phyloP scores from a whole-genome alignment of 495 filamentous ascomycete species.

The Neurospora tetraspora region DNA sequence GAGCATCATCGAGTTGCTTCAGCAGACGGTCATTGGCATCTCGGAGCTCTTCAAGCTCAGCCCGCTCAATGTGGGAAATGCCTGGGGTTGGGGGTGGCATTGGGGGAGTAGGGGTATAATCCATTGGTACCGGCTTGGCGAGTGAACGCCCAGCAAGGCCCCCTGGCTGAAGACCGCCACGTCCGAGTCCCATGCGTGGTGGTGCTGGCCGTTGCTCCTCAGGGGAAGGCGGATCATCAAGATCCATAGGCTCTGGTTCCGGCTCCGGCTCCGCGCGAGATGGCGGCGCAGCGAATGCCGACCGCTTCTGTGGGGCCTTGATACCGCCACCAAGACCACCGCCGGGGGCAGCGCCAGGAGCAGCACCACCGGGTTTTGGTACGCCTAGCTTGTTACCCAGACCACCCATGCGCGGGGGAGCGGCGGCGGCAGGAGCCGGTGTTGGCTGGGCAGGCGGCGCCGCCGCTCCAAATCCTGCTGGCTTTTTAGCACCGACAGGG shows the following conservation, averaged over 20 bases:
- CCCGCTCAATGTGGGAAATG: conserved; percentile 64
- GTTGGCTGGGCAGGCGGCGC: conserved; percentile 32
- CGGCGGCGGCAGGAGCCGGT: conserved; percentile 30
- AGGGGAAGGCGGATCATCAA: not conserved
- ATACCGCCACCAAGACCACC: conserved; percentile 54
- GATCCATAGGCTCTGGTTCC: conserved; percentile 13
- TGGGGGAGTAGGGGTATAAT: conserved; percentile 25
- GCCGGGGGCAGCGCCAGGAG: not conserved
- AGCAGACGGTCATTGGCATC: conserved; percentile 67
- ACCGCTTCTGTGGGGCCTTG: conserved; percentile 57
- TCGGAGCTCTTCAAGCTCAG: conserved; percentile 83
- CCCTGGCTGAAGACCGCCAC: conserved; percentile 32
- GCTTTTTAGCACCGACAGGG: conserved; percentile 32
- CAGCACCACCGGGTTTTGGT: conserved; percentile 43
- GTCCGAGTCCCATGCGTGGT: conserved; percentile 58
- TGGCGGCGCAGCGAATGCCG: conserved; percentile 50
- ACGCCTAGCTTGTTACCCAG: conserved; percentile 52
- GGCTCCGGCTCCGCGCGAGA: conserved; percentile 18
- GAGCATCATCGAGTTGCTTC: conserved; percentile 62
- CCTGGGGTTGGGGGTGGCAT: conserved; percentile 45
- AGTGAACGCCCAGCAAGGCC: conserved; percentile 80
- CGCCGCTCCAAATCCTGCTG: conserved; percentile 13
- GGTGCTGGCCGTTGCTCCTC: conserved; percentile 34
- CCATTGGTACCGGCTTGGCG: conserved; percentile 55
- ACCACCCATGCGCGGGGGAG: conserved; percentile 39